These are phyloP conservation scores for Monotropa hypopitys DNA, from an alignment of 179 eudicot genomes.

Conservation along the genomic window DNA sequence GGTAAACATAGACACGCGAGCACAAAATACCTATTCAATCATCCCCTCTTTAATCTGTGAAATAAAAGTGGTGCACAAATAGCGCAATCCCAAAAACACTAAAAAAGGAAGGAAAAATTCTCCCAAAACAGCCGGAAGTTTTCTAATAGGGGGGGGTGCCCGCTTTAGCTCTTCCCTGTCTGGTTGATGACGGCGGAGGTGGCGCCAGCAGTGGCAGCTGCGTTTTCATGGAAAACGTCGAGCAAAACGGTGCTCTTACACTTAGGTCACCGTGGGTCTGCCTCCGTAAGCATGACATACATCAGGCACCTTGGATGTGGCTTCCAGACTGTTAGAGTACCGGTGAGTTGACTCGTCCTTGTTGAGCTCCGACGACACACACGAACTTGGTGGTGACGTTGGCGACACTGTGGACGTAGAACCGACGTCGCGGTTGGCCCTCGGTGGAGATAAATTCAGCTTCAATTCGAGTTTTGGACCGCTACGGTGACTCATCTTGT, in stretches of 20 bases:
- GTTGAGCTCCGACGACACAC: conserved; percentile 56
- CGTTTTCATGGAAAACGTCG: conserved; percentile 25
- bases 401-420: conserved; percentile 30
- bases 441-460: conserved; percentile 50
- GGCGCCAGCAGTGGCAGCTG: conserved; percentile 1
- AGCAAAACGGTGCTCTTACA: conserved; percentile 44
- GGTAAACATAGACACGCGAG: neutral
- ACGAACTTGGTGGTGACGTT: conserved; percentile 52
- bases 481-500: conserved; percentile 28
- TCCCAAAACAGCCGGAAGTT: neutral
- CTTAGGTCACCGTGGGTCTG: conserved; percentile 37
- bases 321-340: conserved; percentile 48
- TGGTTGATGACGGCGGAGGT: conserved; percentile 11
- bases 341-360: conserved; percentile 21
- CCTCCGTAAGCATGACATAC: conserved; percentile 36
- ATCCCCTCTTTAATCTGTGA: neutral
- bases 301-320: conserved; percentile 36
- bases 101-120: neutral
- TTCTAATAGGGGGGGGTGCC: neutral
- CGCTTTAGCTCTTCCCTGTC: conserved; percentile 11
- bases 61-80: neutral
- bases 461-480: conserved; percentile 46
- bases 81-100: neutral
- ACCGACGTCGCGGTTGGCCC: conserved; percentile 12
- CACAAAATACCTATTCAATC: neutral